phyloP scores from a whole-genome alignment of 495 filamentous ascomycete species.

The Durotheca rogersii region DNA sequence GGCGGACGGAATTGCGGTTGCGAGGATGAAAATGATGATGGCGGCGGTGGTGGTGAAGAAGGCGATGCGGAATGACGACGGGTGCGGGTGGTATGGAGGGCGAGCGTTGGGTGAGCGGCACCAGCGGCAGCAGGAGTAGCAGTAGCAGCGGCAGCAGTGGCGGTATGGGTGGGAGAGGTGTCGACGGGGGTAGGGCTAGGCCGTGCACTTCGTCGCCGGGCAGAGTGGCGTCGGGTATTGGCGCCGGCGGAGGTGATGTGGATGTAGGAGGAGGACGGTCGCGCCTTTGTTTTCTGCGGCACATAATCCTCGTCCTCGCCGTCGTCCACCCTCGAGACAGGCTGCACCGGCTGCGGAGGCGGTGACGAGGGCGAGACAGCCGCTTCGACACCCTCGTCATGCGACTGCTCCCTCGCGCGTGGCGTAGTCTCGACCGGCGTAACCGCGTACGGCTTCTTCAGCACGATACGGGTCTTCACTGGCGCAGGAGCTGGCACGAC shows the following conservation, averaged over 20 bases:
- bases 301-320: conserved; percentile 31
- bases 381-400: conserved; percentile 6
- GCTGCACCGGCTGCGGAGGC: conserved; percentile 18
- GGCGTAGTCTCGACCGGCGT: conserved; percentile 22
- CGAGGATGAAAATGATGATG: conserved; percentile 6
- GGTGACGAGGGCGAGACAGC: conserved; percentile 22
- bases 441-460: conserved; percentile 36
- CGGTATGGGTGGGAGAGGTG: conserved; percentile 8
- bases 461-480: conserved; percentile 40
- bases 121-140: background rate
- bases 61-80: too few species aligned
- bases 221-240: conserved; percentile 28
- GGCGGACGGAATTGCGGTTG: conserved; percentile 10
- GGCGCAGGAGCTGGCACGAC: conserved; percentile 25
- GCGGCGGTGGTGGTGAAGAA: conserved; percentile 14
- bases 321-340: conserved; percentile 14
- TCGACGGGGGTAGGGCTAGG: conserved; percentile 15
- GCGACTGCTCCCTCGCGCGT: conserved; percentile 3
- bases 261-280: conserved; percentile 9
- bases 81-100: conserved; percentile 5
- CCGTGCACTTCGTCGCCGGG: conserved; percentile 25
- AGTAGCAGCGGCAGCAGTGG: background rate
- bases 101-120: background rate
- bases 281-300: conserved; percentile 31
- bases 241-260: conserved; percentile 2